phyloP scores from a whole-genome alignment of 805 yeast genomes.

The Metschnikowia colocasiae region DNA sequence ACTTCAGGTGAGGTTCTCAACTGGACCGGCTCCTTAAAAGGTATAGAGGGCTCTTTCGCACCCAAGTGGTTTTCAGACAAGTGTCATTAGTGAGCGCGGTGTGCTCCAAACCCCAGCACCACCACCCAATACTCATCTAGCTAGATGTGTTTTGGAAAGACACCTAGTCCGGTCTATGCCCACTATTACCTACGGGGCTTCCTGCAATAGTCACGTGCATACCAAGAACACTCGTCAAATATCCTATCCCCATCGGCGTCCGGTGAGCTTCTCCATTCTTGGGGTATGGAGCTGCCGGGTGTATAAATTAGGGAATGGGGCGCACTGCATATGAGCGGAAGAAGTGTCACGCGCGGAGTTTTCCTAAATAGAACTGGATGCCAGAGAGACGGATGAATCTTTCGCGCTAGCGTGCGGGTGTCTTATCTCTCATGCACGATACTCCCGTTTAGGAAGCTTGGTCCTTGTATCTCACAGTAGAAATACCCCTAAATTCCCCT shows the following conservation, averaged over 20 bases:
- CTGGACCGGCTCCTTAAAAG: background rate
- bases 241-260: too few relatives aligned
- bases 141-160: too few relatives aligned
- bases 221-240: background rate
- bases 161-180: too few relatives aligned
- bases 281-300: background rate
- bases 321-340: background rate
- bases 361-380: background rate
- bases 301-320: background rate
- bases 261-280: background rate
- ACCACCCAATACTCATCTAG: background rate
- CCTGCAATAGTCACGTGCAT: background rate
- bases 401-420: background rate
- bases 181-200: background rate
- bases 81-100: background rate
- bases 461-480: background rate
- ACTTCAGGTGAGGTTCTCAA: background rate
- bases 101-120: background rate
- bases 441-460: slow-evolving; percentile 5
- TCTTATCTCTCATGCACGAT: slow-evolving; percentile 4
- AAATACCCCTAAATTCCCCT: slow-evolving; percentile 3
- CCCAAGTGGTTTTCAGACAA: background rate
- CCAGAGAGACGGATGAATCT: background rate
- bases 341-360: background rate
- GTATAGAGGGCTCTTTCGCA: background rate